phyloP scores from a whole-genome alignment of 1,284 basidiomycete species.

The Gymnopus androsaceus region DNA sequence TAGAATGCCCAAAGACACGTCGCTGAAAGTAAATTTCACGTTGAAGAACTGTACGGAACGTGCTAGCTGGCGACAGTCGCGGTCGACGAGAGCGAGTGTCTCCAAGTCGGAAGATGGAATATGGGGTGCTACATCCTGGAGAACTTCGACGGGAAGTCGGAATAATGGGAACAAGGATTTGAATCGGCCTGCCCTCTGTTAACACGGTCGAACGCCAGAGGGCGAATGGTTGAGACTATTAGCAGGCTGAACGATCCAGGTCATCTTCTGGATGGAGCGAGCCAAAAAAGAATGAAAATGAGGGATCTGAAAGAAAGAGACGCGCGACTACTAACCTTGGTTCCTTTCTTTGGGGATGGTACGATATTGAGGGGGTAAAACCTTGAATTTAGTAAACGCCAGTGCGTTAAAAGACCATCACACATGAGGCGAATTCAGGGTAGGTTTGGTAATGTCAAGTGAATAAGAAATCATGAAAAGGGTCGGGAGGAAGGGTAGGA shows the following conservation, averaged over 20 bases:
- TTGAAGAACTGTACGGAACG: slow-evolving; percentile 28
- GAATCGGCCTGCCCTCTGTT: slow-evolving; percentile 19
- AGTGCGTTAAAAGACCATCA: too few relatives aligned
- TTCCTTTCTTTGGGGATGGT: too few relatives aligned
- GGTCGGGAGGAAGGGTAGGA: too few relatives aligned
- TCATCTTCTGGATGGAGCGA: slow-evolving; percentile 10
- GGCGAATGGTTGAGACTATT: slow-evolving; percentile 6
- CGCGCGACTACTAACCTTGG: not conserved
- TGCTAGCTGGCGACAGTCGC: slow-evolving; percentile 30
- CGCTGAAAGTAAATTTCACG: slow-evolving; percentile 22
- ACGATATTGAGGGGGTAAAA: too few relatives aligned
- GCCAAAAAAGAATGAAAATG: not conserved
- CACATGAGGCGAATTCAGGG: too few relatives aligned
- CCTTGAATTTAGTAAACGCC: too few relatives aligned
- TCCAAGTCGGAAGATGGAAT: slow-evolving; percentile 27
- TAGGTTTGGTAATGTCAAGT: too few relatives aligned
- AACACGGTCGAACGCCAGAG: slow-evolving; percentile 31
- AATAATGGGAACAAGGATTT: slow-evolving; percentile 30
- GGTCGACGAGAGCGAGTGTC: slow-evolving; percentile 30
- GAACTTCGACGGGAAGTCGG: slow-evolving; percentile 33
- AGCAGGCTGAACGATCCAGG: slow-evolving; percentile 4
- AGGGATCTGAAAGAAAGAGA: not conserved
- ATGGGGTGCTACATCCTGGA: slow-evolving; percentile 26
- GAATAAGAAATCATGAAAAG: too few relatives aligned
- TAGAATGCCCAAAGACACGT: slow-evolving; percentile 12